Percentiles rank a stretch among this genome's conserved stretches.
Conservation (phyloP, 2,329 filamentous ascomycete genomes). For the Passalora sequoiae region DNA sequence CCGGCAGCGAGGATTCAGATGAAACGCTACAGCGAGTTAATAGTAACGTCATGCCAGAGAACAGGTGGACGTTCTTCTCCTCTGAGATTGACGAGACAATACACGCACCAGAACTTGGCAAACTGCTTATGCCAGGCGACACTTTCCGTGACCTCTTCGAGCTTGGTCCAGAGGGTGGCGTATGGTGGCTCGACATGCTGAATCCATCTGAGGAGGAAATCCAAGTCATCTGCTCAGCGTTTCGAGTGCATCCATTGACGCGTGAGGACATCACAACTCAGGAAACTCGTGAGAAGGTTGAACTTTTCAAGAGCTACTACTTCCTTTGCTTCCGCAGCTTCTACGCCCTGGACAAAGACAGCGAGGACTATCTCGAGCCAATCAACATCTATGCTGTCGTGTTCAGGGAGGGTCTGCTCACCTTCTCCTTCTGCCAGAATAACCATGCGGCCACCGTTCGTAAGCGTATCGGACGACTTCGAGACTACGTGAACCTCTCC, state of each 20-base stretch:
- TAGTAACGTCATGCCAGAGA: slow-evolving; percentile 43
- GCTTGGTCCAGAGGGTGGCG: slow-evolving; percentile 64
- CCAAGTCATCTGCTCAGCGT: slow-evolving; percentile 82
- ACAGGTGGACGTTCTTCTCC: slow-evolving; percentile 94
- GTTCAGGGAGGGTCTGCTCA: slow-evolving; percentile 89
- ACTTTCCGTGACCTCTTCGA: slow-evolving; percentile 84
- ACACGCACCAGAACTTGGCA: slow-evolving; percentile 81
- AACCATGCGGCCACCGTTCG: slow-evolving; percentile 83
- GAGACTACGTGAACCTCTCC: slow-evolving; percentile 90
- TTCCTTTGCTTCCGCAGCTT: slow-evolving; percentile 97
- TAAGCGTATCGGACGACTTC: slow-evolving; percentile 83
- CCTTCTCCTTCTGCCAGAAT: slow-evolving; percentile 87
- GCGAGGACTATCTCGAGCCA: slow-evolving; percentile 80
- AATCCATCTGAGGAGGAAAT: slow-evolving; percentile 86
- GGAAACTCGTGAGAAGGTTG: slow-evolving; percentile 96
- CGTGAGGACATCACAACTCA: slow-evolving; percentile 94
- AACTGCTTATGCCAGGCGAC: slow-evolving; percentile 82
- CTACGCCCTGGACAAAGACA: slow-evolving; percentile 71
- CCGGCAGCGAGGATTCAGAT: slow-evolving; percentile 31
- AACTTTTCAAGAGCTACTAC: slow-evolving; percentile 95
- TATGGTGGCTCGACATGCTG: slow-evolving; percentile 98
- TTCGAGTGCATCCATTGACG: slow-evolving; percentile 90
- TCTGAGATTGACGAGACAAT: slow-evolving; percentile 91
- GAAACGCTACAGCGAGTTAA: slow-evolving; percentile 22
- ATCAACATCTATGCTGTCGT: slow-evolving; percentile 97